Conservation (phyloP, 805 yeast species). For the Danielozyma ontarioensis region DNA sequence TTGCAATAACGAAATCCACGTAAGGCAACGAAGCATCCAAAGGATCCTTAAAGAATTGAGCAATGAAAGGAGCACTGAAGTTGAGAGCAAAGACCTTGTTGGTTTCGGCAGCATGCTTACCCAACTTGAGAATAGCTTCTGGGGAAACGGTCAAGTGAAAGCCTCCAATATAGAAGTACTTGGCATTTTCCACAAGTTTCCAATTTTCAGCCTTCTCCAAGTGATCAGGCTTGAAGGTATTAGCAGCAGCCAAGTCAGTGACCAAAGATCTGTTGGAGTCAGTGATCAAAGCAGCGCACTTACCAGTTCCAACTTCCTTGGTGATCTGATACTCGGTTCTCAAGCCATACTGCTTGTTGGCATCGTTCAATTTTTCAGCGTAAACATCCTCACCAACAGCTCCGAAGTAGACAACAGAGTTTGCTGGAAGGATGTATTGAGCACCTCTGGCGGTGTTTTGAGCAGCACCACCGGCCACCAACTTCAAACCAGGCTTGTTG, state of each 20-base stretch:
- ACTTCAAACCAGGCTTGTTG: constrained; percentile 51
- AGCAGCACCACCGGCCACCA: constrained; percentile 99
- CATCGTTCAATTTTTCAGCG: constrained; percentile 72
- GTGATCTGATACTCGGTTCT: constrained; percentile 80
- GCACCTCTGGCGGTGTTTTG: constrained; percentile 99
- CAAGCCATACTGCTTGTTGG: constrained; percentile 87
- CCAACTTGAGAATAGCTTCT: constrained; percentile 83
- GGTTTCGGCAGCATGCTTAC: constrained; percentile 83
- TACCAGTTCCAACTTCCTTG: constrained; percentile 79
- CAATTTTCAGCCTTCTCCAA: constrained; percentile 87
- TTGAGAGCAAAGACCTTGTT: constrained; percentile 78
- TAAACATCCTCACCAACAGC: constrained; percentile 92
- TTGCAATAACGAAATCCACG: constrained; percentile 88
- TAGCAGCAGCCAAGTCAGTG: constrained; percentile 97
- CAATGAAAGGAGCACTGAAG: constrained; percentile 94
- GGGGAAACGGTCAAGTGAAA: constrained; percentile 98
- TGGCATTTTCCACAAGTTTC: constrained; percentile 75
- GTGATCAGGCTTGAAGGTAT: constrained; percentile 88
- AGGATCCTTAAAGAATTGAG: constrained; percentile 91
- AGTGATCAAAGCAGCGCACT: constrained; percentile 93
- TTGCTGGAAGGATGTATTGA: constrained; percentile 77
- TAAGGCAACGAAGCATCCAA: constrained; percentile 75
- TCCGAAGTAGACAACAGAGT: constrained; percentile 90
- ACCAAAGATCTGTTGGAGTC: constrained; percentile 88
- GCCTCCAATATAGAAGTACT: constrained; percentile 93